phyloP scores from a whole-genome alignment of 164 flowering plant genomes.

The Magnolia changhungtana region DNA sequence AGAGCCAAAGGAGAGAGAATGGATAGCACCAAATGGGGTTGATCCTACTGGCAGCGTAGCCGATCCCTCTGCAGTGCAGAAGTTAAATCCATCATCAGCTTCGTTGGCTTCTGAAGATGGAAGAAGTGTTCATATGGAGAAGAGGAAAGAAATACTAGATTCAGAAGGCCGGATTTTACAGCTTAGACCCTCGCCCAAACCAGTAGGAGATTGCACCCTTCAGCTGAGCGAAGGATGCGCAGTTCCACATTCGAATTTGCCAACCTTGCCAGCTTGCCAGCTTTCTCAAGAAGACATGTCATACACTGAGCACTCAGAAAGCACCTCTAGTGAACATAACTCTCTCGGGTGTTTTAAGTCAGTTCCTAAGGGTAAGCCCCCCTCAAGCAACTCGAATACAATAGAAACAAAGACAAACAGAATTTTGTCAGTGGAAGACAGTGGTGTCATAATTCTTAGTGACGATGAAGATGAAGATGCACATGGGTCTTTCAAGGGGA shows the following conservation, averaged over 20 bases:
- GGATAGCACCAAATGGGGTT: not conserved
- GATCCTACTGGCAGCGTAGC: constrained; percentile 2
- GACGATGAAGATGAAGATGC: constrained; percentile 32
- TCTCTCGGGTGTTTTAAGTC: not conserved
- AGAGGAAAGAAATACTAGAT: constrained; percentile 6
- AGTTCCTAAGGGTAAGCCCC: not conserved
- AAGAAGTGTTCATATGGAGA: not conserved
- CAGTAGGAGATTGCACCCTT: constrained; percentile 8
- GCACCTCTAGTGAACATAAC: constrained; percentile 3
- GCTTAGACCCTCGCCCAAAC: constrained; percentile 6
- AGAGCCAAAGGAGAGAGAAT: constrained; percentile 12
- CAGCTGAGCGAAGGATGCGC: constrained; percentile 3
- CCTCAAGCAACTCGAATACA: constrained; percentile 1
- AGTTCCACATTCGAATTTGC: constrained; percentile 2
- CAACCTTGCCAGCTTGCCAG: constrained; percentile 11
- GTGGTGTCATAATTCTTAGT: constrained; percentile 19
- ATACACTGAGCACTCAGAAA: not conserved
- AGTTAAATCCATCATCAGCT: not conserved
- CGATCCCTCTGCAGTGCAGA: not conserved
- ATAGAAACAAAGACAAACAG: constrained; percentile 4
- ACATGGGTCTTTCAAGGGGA: not conserved
- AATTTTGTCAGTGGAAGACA: constrained; percentile 8
- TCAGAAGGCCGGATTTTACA: not conserved
- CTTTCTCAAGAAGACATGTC: constrained; percentile 23
- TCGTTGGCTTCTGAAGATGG: not conserved